Base-by-base conservation (phyloP, 2,329 filamentous ascomycete genomes). In the Cordyceps cateniannulata region DNA sequence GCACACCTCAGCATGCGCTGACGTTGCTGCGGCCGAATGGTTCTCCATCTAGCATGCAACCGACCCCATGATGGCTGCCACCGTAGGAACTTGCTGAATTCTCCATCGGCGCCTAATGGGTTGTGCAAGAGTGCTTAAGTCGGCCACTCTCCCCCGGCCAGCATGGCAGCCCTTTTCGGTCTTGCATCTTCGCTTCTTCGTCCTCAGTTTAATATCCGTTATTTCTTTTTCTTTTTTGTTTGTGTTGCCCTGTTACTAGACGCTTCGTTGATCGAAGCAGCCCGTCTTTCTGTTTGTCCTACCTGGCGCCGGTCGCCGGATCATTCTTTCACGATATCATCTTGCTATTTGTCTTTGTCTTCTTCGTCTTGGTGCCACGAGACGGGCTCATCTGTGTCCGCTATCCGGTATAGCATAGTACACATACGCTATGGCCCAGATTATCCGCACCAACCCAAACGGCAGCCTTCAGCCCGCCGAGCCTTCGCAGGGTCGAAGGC, bases 401-500 rank as follows among this genome's bases (percentile, higher is more conserved):
- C 57, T 63, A 61, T 44, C 38, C 38, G 47, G 35, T 57, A 58
- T 63, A 63, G 55, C 54, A 59, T n/a, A 40, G 52, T 56, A 25
- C 42, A 55, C 40, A 22, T 8, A 27, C 49, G 60, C 12, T 20
- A 62, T 62, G 55, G 55, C 61, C 32, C 57, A 54, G 27, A 35
- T 40, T 38, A 51, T 56, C 25, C 61, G 51, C 27, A n/a, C 47
- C 24, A 32, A 56, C 1, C 60, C 62, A 64, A 66, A 65, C 61
- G 32, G 32, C 32, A 66, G 66, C 65, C 81, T 79, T 68, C 75
- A 73, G 69, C 73, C 79, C 69, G 75, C 74, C 65, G 79, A 79
- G 64, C 76, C 80, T 75, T 78, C 79, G 83, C 82, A 76, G 80
- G 83, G 71, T 72, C 82, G 81, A 77, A 80, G 79, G 74, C 74